Percentiles rank a stretch among this genome's conserved stretches.
Conservation (phyloP, 2,329 filamentous ascomycete genomes). For the Fusarium chuoi region DNA sequence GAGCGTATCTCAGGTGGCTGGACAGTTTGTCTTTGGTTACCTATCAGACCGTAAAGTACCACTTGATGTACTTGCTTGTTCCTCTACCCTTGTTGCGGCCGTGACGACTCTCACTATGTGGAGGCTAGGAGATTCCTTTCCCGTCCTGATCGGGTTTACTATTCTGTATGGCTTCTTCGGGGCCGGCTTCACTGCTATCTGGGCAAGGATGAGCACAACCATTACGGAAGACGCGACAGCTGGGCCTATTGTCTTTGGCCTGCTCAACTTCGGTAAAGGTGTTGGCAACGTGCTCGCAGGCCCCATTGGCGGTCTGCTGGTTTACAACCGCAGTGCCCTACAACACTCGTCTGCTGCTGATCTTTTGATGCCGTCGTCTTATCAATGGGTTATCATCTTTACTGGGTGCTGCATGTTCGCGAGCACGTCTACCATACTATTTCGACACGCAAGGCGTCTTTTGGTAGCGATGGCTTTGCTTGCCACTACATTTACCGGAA, state of each 20-base stretch:
- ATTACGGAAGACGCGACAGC: neutral
- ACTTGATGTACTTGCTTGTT: neutral
- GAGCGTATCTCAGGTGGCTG: neutral
- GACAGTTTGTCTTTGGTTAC: neutral
- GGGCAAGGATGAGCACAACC: neutral
- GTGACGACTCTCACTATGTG: neutral
- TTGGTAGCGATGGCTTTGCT: neutral
- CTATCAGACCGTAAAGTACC: neutral
- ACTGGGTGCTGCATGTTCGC: neutral
- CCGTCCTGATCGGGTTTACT: neutral
- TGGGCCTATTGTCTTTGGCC: neutral
- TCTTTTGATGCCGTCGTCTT: neutral
- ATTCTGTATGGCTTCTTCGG: neutral
- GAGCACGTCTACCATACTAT: neutral
- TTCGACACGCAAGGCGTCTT: neutral
- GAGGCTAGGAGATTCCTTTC: neutral
- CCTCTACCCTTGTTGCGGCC: neutral
- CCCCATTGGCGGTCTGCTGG: neutral
- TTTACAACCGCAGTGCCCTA: neutral
- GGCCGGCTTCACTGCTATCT: neutral
- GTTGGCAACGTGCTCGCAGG: neutral
- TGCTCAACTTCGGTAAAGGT: neutral
- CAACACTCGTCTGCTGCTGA: neutral
- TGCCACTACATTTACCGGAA: neutral
- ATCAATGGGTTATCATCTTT: neutral